Conservation (phyloP, 495 filamentous ascomycete genomes). For the Hypomontagnella submonticulosa region DNA sequence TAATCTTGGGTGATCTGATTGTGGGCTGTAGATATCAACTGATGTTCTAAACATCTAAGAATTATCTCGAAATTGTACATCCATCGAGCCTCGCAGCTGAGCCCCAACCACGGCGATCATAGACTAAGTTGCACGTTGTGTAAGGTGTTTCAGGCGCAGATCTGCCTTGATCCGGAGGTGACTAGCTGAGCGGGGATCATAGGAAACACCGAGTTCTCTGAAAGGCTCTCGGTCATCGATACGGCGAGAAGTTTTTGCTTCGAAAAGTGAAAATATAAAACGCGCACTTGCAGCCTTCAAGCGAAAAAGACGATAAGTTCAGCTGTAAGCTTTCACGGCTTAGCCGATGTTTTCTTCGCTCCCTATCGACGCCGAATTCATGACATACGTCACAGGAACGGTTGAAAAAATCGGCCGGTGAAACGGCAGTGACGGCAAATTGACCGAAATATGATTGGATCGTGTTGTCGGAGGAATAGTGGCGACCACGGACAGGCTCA, state of each 20-base stretch:
- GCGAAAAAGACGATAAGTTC: too few species aligned
- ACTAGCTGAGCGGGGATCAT: constrained; percentile 10
- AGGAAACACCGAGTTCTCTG: constrained; percentile 18
- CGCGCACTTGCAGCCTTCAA: too few species aligned
- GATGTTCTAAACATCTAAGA: too few species aligned
- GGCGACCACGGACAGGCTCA: background rate
- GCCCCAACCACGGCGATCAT: constrained; percentile 1
- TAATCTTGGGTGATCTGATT: background rate
- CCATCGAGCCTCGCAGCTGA: constrained; percentile 3
- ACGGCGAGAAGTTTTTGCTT: background rate
- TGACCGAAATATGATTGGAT: constrained; percentile 2
- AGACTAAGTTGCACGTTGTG: constrained; percentile 29
- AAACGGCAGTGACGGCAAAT: constrained; percentile 21
- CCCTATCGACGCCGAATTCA: background rate
- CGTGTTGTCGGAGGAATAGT: constrained; percentile 12
- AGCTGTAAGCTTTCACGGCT: too few species aligned
- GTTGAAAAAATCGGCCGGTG: background rate
- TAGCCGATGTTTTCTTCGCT: too few species aligned
- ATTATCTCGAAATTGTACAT: too few species aligned
- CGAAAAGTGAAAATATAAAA: too few species aligned
- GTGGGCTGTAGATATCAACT: too few species aligned
- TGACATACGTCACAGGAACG: background rate
- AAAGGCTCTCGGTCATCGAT: constrained; percentile 26
- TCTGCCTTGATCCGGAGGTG: constrained; percentile 9
- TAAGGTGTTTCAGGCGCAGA: constrained; percentile 28